These are phyloP conservation scores for Nigrograna mackinnonii DNA, from an alignment of 2,329 filamentous ascomycete genomes.

Conservation along the genomic window DNA sequence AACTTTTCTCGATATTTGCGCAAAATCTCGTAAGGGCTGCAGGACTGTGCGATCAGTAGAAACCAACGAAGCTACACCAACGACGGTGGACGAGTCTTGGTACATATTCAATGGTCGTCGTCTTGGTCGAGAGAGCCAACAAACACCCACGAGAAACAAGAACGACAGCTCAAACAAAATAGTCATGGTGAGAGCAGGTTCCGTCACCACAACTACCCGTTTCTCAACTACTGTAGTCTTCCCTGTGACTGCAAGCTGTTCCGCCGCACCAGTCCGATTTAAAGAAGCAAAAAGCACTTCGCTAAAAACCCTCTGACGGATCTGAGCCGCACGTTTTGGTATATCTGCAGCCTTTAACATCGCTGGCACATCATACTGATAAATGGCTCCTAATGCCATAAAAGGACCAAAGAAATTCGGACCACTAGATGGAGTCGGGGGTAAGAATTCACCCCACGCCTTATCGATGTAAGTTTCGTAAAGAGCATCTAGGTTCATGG, in stretches of 20 bases:
- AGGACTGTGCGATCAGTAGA: too few species aligned
- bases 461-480: neutral
- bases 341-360: neutral
- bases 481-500: neutral
- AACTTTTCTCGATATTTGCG: too few species aligned
- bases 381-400: neutral
- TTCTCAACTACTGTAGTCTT: neutral
- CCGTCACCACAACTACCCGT: neutral
- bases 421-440: too few species aligned
- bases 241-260: neutral
- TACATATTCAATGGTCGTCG: neutral
- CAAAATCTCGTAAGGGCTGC: too few species aligned
- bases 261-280: neutral
- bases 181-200: neutral
- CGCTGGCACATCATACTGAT: neutral
- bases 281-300: conserved; percentile 1
- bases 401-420: neutral
- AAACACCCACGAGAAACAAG: neutral
- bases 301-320: conserved; percentile 1
- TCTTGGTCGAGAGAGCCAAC: neutral
- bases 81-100: neutral
- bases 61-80: conserved; percentile 13
- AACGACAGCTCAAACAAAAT: neutral
- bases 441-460: neutral
- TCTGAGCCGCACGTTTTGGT: neutral